Conservation (phyloP, 2,329 filamentous ascomycete genomes). For the Sporothrix mexicana region DNA sequence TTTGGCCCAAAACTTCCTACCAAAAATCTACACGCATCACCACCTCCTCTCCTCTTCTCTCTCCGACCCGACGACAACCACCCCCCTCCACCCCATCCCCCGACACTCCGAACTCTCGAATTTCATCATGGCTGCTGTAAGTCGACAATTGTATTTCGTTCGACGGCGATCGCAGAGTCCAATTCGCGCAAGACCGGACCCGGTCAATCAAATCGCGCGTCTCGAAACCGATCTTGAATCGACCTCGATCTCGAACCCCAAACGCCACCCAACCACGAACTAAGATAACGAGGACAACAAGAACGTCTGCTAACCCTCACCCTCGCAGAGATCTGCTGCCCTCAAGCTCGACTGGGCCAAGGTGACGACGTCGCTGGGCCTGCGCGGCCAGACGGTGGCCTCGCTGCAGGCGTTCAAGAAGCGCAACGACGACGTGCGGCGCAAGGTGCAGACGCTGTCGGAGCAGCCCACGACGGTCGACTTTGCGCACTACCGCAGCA, state of each 20-base stretch:
- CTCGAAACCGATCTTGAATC: background rate
- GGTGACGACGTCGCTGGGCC: conserved; percentile 90
- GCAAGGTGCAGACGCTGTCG: conserved; percentile 83
- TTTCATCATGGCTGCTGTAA: conserved; percentile 39
- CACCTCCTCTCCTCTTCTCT: background rate
- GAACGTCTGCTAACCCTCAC: conserved; percentile 56
- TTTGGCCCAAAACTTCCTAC: conserved; percentile 32
- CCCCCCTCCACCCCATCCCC: conserved; percentile 20
- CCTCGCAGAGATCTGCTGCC: conserved; percentile 85
- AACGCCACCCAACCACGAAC: background rate
- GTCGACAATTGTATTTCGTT: conserved; percentile 21
- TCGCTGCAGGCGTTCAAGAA: conserved; percentile 98
- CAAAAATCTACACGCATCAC: conserved; percentile 27
- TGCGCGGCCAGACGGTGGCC: conserved; percentile 90
- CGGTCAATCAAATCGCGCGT: background rate
- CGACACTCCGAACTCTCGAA: conserved; percentile 23
- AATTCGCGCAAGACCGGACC: conserved; percentile 14
- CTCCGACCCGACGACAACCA: conserved; percentile 17
- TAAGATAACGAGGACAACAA: background rate
- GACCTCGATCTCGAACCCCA: background rate
- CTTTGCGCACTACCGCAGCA: conserved; percentile 88
- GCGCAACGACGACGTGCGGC: conserved; percentile 98
- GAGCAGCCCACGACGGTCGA: conserved; percentile 88
- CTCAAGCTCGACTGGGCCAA: conserved; percentile 99
- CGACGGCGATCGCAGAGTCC: conserved; percentile 2